phyloP scores from a whole-genome alignment of 768 basidiomycete species.

The Phanerodontia chrysosporium region DNA sequence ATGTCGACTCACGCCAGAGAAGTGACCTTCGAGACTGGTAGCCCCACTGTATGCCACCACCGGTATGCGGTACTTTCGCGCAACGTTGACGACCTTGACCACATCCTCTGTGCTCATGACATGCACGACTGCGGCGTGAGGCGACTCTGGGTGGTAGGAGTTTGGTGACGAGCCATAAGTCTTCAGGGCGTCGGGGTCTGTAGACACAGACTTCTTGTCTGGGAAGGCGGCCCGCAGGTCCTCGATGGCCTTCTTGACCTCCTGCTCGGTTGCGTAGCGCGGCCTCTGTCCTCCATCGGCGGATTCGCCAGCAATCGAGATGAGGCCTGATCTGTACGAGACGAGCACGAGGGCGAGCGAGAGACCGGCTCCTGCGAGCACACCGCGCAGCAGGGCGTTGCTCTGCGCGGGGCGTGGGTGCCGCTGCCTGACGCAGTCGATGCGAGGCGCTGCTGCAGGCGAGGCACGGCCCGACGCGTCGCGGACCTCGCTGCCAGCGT shows the following conservation, averaged over 20 bases:
- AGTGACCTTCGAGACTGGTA: constrained; percentile 87
- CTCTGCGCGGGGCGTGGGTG: not conserved
- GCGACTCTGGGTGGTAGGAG: constrained; percentile 15
- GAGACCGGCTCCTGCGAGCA: constrained; percentile 9
- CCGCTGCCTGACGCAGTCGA: not conserved
- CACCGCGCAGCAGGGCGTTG: constrained; percentile 4
- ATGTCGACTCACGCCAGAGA: constrained; percentile 54
- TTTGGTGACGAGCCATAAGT: constrained; percentile 14
- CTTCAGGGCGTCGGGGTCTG: constrained; percentile 7
- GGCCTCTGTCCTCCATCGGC: not conserved
- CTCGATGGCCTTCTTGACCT: constrained; percentile 12
- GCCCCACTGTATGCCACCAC: constrained; percentile 79
- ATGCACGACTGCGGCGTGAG: constrained; percentile 42
- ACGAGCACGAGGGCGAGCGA: constrained; percentile 3
- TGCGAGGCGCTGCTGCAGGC: not conserved
- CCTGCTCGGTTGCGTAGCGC: constrained; percentile 1
- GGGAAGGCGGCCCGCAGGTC: constrained; percentile 10
- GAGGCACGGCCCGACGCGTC: not conserved
- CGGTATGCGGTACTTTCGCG: constrained; percentile 68
- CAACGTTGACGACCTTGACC: constrained; percentile 70
- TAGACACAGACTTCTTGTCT: constrained; percentile 3
- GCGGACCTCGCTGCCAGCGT: no score
- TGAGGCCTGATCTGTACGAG: constrained; percentile 9
- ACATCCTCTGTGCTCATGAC: constrained; percentile 76
- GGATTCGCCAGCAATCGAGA: not conserved